These are phyloP conservation scores for Fusarium sp. DNA, from an alignment of 2,329 filamentous ascomycete genomes.

Conservation along the genomic window DNA sequence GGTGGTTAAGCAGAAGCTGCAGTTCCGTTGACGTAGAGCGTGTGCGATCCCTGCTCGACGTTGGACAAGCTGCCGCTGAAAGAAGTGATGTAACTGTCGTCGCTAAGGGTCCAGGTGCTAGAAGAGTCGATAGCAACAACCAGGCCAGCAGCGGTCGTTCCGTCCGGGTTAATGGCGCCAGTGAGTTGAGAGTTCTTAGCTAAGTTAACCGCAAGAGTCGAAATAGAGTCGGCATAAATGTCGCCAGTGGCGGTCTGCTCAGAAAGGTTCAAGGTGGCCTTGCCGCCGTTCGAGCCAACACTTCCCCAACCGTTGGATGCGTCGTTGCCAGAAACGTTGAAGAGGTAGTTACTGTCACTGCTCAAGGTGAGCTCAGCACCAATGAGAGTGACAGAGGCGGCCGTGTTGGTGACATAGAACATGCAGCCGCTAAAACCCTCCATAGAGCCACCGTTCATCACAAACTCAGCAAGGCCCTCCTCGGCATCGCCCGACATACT, in stretches of 20 bases:
- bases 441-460: conserved; percentile 23
- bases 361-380: conserved; percentile 14
- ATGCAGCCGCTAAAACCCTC: conserved; percentile 23
- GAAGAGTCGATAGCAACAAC: conserved; percentile 4
- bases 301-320: conserved; percentile 22
- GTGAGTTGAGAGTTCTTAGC: conserved; percentile 9
- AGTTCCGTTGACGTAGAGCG: conserved; percentile 16
- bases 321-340: conserved; percentile 24
- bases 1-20: neutral
- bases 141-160: conserved; percentile 9
- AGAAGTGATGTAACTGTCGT: conserved; percentile 16
- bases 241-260: conserved; percentile 16
- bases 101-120: conserved; percentile 16
- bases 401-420: conserved; percentile 26
- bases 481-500: conserved; percentile 30
- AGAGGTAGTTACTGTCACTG: conserved; percentile 21
- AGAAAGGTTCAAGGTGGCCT: conserved; percentile 15
- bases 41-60: conserved; percentile 20
- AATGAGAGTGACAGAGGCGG: conserved; percentile 11
- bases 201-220: conserved; percentile 7
- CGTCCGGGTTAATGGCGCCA: conserved; percentile 12
- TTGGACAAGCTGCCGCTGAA: conserved; percentile 17
- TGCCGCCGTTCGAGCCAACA: conserved; percentile 20
- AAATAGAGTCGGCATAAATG: conserved; percentile 21
- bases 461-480: conserved; percentile 19